phyloP scores from a whole-genome alignment of 2,329 filamentous ascomycete species.

The Rhexocercosporidium sp. region DNA sequence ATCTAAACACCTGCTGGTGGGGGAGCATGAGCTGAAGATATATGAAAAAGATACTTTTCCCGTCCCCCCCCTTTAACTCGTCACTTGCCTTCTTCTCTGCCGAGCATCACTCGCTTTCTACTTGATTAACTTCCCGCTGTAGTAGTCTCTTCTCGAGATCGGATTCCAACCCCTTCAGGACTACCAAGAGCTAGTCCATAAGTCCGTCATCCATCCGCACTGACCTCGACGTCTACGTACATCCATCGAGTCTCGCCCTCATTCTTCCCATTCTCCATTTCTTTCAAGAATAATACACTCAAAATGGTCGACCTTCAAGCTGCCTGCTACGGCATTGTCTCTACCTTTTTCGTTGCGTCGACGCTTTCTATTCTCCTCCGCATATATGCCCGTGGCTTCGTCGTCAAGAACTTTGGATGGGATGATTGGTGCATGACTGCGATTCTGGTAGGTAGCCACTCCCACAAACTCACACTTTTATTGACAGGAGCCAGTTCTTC shows the following conservation, averaged over 20 bases:
- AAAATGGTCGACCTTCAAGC: slow-evolving; percentile 16
- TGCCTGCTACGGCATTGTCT: slow-evolving; percentile 22
- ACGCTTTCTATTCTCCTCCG: slow-evolving; percentile 21
- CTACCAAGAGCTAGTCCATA: neutral
- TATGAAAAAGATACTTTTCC: neutral
- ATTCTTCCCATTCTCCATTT: neutral
- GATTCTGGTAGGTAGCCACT: slow-evolving; percentile 14
- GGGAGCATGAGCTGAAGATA: neutral
- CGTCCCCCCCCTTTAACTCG: neutral
- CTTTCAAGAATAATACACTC: neutral
- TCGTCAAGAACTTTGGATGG: slow-evolving; percentile 23
- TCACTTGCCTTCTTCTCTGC: neutral
- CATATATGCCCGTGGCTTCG: slow-evolving; percentile 19
- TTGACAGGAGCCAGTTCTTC: slow-evolving; percentile 23
- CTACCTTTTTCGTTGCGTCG: slow-evolving; percentile 18
- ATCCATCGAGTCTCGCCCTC: neutral
- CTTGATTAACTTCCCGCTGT: slow-evolving; percentile 4
- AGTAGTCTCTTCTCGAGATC: neutral
- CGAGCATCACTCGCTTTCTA: neutral
- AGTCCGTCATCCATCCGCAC: neutral
- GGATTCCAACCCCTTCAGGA: neutral
- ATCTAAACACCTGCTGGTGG: neutral
- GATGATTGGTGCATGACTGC: slow-evolving; percentile 29
- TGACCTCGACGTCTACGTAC: slow-evolving; percentile 2
- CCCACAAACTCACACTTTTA: neutral